phyloP scores from a whole-genome alignment of 139 green algal species.

The Chlamydomonas applanata region DNA sequence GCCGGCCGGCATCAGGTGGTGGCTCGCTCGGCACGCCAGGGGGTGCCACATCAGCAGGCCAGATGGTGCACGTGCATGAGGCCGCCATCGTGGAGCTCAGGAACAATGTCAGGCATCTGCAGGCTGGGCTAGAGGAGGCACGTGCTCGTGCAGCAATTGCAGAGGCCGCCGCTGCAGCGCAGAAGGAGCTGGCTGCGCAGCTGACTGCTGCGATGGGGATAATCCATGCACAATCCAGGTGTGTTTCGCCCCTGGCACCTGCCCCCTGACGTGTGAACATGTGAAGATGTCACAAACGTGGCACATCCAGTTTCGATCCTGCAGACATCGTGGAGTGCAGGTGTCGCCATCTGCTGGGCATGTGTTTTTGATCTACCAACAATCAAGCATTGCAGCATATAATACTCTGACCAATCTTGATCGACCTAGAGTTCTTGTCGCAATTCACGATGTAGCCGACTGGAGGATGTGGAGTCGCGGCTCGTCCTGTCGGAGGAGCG shows the following conservation, averaged over 20 bases:
- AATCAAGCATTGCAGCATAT: no score
- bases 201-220: background rate
- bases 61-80: constrained; percentile 2
- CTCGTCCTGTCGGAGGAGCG: constrained; percentile 18
- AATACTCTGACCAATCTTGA: no score
- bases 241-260: background rate
- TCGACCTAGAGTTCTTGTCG: background rate
- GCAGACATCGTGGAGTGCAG: no score
- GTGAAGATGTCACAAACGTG: no score
- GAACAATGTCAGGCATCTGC: background rate
- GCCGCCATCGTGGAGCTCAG: background rate
- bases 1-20: background rate
- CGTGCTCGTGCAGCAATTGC: constrained; percentile 1
- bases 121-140: background rate
- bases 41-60: background rate
- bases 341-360: no score
- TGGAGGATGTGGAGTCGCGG: constrained; percentile 19
- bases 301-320: no score
- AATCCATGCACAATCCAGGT: background rate
- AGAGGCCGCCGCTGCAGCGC: background rate
- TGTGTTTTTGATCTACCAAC: no score
- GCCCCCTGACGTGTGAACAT: no score
- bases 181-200: background rate
- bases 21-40: background rate
- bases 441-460: background rate